Conservation (phyloP, 176 grass and related monocot species). For the Ensete ventricosum region DNA sequence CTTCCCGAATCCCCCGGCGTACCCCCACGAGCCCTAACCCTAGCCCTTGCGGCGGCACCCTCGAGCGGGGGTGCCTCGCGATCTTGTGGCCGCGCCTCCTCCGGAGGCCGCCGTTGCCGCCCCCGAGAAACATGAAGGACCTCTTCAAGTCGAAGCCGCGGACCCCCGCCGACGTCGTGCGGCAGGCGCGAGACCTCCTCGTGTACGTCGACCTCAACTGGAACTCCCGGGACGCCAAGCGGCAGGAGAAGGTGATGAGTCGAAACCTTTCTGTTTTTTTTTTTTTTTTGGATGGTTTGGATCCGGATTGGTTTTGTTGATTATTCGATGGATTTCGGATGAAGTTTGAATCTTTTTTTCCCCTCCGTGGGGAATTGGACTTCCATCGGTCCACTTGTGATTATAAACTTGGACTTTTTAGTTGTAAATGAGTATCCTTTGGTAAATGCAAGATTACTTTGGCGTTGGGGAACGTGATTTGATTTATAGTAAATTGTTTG, state of each 20-base stretch:
- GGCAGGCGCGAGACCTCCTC: constrained; percentile 70
- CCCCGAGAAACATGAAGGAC: constrained; percentile 44
- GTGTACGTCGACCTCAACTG: constrained; percentile 44
- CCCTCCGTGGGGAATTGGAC: neutral
- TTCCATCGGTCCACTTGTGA: neutral
- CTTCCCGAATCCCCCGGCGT: neutral
- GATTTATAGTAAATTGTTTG: neutral
- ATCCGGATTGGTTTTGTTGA: neutral
- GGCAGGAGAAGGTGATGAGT: constrained; percentile 68
- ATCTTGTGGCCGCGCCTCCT: neutral
- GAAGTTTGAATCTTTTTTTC: neutral
- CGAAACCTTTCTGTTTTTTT: neutral
- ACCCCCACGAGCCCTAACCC: neutral
- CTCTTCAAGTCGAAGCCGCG: constrained; percentile 90
- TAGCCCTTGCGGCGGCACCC: constrained; percentile 1
- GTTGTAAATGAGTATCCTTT: neutral
- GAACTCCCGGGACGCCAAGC: constrained; percentile 43
- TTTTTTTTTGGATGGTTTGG: too few relatives aligned
- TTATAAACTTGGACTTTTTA: neutral
- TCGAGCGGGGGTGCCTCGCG: neutral
- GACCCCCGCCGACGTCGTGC: constrained; percentile 69
- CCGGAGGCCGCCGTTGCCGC: neutral
- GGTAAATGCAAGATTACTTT: too few relatives aligned
- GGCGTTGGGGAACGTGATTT: too few relatives aligned
- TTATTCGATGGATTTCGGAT: neutral